A percentile compares a stretch with the other conserved stretches of the same genome.
Evolutionary conservation across 805 yeast species (phyloP).

Genomic region (Kodamaea restingae): DNA sequence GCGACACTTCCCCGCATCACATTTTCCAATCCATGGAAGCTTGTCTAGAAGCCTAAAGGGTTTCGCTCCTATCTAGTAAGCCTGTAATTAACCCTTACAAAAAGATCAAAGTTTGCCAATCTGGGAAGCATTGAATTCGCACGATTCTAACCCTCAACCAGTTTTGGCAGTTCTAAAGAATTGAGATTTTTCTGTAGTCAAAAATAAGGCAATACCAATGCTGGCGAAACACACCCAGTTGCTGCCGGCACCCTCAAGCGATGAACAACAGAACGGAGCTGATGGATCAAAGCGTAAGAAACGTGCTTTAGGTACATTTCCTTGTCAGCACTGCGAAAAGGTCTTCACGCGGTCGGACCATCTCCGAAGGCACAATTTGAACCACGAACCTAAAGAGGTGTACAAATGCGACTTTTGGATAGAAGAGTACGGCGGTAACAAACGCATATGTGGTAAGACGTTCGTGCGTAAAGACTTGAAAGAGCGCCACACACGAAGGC

Average conservation of each 20-base stretch:
- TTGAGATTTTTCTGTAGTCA: background rate
- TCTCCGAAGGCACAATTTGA: constrained; percentile 58
- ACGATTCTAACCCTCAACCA: too few relatives aligned
- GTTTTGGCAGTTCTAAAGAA: too few relatives aligned
- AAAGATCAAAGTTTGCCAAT: too few relatives aligned
- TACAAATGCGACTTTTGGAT: constrained; percentile 51
- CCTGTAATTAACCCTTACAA: too few relatives aligned
- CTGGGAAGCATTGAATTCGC: too few relatives aligned
- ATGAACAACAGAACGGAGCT: background rate
- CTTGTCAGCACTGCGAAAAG: constrained; percentile 46
- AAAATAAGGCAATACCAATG: background rate
- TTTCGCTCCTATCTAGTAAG: too few relatives aligned
- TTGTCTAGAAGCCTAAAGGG: too few relatives aligned
- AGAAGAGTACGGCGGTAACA: constrained; percentile 36
- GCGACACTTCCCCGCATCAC: too few relatives aligned
- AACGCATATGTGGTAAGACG: constrained; percentile 50
- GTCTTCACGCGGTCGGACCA: constrained; percentile 61
- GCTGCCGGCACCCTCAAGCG: constrained; percentile 1
- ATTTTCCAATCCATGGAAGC: too few relatives aligned
- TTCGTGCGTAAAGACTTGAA: constrained; percentile 61
- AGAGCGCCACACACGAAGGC: constrained; percentile 36
- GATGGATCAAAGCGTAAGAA: constrained; percentile 17
- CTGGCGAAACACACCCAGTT: background rate
- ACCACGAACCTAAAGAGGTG: constrained; percentile 52
- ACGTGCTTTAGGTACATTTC: constrained; percentile 29